Evolutionary conservation across 2,329 filamentous ascomycete genomes (phyloP).

Genomic region (Botrytis fabae): DNA sequence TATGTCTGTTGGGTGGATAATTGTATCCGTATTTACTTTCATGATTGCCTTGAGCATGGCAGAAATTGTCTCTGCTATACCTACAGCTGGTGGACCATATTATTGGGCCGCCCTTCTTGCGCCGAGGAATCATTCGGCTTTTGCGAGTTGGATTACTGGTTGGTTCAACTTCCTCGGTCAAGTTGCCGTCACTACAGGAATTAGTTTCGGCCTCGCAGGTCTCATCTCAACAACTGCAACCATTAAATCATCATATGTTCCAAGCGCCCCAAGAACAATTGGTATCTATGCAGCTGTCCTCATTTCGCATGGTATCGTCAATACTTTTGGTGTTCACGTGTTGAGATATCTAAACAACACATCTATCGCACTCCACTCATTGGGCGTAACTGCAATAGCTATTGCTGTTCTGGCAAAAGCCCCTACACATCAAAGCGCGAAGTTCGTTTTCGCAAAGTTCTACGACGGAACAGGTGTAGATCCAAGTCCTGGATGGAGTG

Average conservation of each 20-base stretch:
- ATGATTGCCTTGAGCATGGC: constrained; percentile 57
- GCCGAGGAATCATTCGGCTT: constrained; percentile 47
- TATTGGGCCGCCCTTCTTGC: constrained; percentile 61
- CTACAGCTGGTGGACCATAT: constrained; percentile 59
- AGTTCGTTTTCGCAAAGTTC: constrained; percentile 56
- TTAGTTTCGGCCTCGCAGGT: constrained; percentile 48
- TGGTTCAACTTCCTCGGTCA: constrained; percentile 52
- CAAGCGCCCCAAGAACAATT: constrained; percentile 51
- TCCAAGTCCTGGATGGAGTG: constrained; percentile 51
- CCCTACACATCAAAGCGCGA: constrained; percentile 55
- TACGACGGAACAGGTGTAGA: constrained; percentile 51
- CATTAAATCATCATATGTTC: constrained; percentile 45
- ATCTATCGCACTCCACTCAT: constrained; percentile 55
- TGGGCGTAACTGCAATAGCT: constrained; percentile 53
- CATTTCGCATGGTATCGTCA: constrained; percentile 54
- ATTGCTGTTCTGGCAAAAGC: constrained; percentile 58
- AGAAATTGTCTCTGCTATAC: constrained; percentile 60
- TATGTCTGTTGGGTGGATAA: constrained; percentile 57
- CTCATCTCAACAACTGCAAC: constrained; percentile 49
- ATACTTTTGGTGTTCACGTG: constrained; percentile 58
- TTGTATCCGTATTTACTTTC: constrained; percentile 56
- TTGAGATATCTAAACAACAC: constrained; percentile 58
- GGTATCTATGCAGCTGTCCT: constrained; percentile 61
- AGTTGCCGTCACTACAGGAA: constrained; percentile 52
- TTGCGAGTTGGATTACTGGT: constrained; percentile 51